These are phyloP conservation scores for Panicum virgatum DNA, from an alignment of 202 grass and related monocot species.

Conservation along the genomic window DNA sequence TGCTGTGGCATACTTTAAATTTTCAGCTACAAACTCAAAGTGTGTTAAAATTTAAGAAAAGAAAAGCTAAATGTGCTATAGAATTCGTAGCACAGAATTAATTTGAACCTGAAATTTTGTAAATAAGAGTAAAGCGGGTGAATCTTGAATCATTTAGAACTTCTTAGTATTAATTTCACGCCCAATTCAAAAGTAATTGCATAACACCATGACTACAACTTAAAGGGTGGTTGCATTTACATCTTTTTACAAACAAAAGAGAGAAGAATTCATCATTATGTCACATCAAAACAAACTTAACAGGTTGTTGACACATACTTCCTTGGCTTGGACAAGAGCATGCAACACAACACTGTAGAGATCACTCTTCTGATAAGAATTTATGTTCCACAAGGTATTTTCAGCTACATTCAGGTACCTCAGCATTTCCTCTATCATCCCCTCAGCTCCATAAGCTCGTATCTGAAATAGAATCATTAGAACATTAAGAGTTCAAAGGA, in stretches of 20 bases:
- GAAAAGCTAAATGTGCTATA: neutral
- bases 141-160: neutral
- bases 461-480: conserved; percentile 59
- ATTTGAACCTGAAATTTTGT: neutral
- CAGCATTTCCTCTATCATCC: conserved; percentile 92
- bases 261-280: conserved; percentile 1
- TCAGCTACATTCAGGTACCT: conserved; percentile 78
- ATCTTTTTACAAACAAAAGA: neutral
- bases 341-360: conserved; percentile 63
- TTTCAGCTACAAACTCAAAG: neutral
- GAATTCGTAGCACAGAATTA: neutral
- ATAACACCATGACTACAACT: conserved; percentile 10
- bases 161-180: neutral
- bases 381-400: conserved; percentile 49
- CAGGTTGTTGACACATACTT: conserved; percentile 51
- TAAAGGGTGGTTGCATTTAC: neutral
- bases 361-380: conserved; percentile 59
- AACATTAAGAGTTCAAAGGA: conserved; percentile 37
- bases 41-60: neutral
- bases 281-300: conserved; percentile 20
- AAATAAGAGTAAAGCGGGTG: neutral
- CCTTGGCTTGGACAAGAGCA: conserved; percentile 59
- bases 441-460: conserved; percentile 75
- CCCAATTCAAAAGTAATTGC: neutral
- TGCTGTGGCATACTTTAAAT: neutral